Evolutionary conservation across 129 eudicot species (phyloP), one percentile per base, ranked within the genome.

Genomic region (Apium graveolens): DNA sequence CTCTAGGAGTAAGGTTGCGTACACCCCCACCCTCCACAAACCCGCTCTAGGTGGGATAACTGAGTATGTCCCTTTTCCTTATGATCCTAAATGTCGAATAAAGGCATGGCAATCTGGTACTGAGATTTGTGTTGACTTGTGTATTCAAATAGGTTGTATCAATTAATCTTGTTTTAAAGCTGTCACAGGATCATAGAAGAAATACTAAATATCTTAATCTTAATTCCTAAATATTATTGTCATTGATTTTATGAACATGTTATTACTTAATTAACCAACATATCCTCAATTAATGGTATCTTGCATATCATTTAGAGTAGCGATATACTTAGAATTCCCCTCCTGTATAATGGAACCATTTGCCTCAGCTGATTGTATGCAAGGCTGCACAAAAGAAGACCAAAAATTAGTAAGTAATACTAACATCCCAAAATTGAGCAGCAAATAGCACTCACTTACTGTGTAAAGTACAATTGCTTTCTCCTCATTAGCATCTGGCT

Each of bases 401-500:
- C 31, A 37, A 27, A 76, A 75, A 65, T 48, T 35, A 80, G 70
- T 75, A 42, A 70, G 49, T 74, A 74, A 66, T 63, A 27, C 70
- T 43, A 37, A 45, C 14, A 69, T 32, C 43, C 24, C 70, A 14
- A 37, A 75, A 42, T 73, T 38, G 29, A 51, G 73, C 39, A 35
- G 69, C 31, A 80, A 7, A 78, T 69, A 79, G 53, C 73, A 76
- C 75, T 55, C 32, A 71, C 18, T 74, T 80, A 94, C 98, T 96
- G 82, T 87, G 89, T 95, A 95, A 51, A 95, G 92, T 76, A 95
- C 91, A 87, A 95, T 91, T 44, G 97, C 98, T 81, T 91, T 91
- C 80, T 91, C 97, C 20, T 90, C 93, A 81, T 82, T 83, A 73
- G 86, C 75, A 55, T 82, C 88, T 76, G 77, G 48, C 24, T 70